Evolutionary conservation across 495 filamentous ascomycete genomes (phyloP), one percentile per base, ranked within the genome.

Genomic region (Aspergillus nidulans): DNA sequence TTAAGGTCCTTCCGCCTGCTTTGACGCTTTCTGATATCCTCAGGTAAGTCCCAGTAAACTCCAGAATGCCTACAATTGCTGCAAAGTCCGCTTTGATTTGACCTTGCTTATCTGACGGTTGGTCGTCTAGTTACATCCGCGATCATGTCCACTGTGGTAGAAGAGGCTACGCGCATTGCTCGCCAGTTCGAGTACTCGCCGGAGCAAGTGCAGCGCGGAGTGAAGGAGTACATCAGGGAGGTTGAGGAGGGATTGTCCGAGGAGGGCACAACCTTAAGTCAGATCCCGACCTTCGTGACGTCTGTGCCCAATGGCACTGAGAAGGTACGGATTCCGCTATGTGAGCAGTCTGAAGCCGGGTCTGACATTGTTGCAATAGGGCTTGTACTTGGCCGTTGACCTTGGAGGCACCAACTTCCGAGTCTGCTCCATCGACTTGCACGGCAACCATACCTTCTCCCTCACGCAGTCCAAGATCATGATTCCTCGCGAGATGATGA

Each of bases 331-430:
- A 21, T 39, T 8, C 6, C n/a, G 20, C 39, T 40, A 16, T n/a
- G 3, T 16, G 24, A 49, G 46, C 25, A 39, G 1, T 13, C 12
- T 21, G 13, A 36, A 30, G 10, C 1, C 19, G 19, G 20, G 12
- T 53, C 51, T 56, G 39, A 49, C 43, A 32, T 55, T n/a, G 48
- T 28, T 19, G 30, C 18, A 44, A 24, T 59, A 96, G 91, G 94
- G 94, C 23, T 76, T 97, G 16, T 97, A 96, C 69, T 82, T 98
- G 70, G 94, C 95, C 19, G 94, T 98, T 40, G 94, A 98, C 61
- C 82, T 98, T 16, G 94, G 94, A 46, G 94, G 94, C 60, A 98
- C 94, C 56, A 98, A 98, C 70, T 96, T 97, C 74, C 88, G 94
- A 57, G 95, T 98, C 61, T 98, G 94, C 74, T 96, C 91, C 6